phyloP scores from a whole-genome alignment of 208 protist species.

The Trypanosoma boissoni region DNA sequence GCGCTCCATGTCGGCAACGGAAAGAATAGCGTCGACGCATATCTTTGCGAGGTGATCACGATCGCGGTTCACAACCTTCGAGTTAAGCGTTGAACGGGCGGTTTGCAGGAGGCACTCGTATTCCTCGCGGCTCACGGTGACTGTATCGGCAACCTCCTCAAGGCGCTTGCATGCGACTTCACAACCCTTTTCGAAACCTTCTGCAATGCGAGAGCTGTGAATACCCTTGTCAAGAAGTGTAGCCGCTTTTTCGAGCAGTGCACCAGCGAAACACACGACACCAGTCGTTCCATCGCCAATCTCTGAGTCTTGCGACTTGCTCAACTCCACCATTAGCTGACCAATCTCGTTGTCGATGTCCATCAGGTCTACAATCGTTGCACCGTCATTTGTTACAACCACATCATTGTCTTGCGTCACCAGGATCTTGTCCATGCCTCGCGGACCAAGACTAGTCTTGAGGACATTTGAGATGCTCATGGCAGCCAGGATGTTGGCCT shows the following conservation, averaged over 20 bases:
- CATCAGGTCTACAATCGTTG: slow-evolving; percentile 98
- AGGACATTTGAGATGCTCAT: slow-evolving; percentile 96
- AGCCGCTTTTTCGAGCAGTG: slow-evolving; percentile 97
- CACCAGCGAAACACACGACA: slow-evolving; percentile 99
- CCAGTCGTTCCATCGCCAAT: slow-evolving; percentile 99
- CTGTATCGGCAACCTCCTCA: slow-evolving; percentile 86
- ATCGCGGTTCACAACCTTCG: slow-evolving; percentile 98
- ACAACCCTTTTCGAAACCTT: slow-evolving; percentile 98
- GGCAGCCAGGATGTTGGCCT: slow-evolving; percentile 98
- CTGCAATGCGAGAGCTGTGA: slow-evolving; percentile 98
- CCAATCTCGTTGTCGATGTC: slow-evolving; percentile 99
- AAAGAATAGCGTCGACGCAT: slow-evolving; percentile 98
- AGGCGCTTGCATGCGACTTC: slow-evolving; percentile 94
- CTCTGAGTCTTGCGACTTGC: slow-evolving; percentile 99
- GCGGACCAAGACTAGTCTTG: slow-evolving; percentile 97
- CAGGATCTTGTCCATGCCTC: slow-evolving; percentile 98
- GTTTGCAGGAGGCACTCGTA: slow-evolving; percentile 93
- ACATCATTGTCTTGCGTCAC: slow-evolving; percentile 98
- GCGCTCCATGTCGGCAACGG: slow-evolving; percentile 98
- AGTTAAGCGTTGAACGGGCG: slow-evolving; percentile 98
- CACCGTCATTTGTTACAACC: slow-evolving; percentile 99
- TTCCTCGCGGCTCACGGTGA: slow-evolving; percentile 79
- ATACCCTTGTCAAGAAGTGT: slow-evolving; percentile 97
- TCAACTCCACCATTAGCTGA: slow-evolving; percentile 99
- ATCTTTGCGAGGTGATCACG: slow-evolving; percentile 98